phyloP scores from a whole-genome alignment of 2,329 filamentous ascomycete species.

The Hymenoscyphus occultus region DNA sequence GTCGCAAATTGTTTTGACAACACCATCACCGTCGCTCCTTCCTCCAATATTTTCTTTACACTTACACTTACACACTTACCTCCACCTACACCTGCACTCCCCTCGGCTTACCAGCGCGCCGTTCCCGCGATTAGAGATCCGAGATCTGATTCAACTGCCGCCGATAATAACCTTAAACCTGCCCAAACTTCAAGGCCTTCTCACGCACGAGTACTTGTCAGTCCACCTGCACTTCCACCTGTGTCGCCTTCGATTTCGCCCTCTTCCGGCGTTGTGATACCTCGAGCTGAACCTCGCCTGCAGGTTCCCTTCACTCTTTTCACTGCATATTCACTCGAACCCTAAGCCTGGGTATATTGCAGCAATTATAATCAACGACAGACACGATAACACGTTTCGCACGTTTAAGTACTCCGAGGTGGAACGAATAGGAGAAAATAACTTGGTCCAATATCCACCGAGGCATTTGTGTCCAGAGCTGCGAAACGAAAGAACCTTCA shows the following conservation, averaged over 20 bases:
- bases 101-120: not conserved
- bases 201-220: not conserved
- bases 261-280: conserved; percentile 19
- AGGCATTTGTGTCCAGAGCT: not conserved
- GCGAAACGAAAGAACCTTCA: conserved; percentile 9
- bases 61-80: too few relatives aligned
- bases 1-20: not conserved
- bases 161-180: not conserved
- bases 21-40: conserved; percentile 1
- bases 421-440: conserved; percentile 14
- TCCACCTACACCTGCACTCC: not conserved
- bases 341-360: conserved; percentile 18
- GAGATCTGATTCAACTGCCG: not conserved
- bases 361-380: conserved; percentile 10
- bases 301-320: conserved; percentile 20
- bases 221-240: not conserved
- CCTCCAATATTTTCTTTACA: not conserved
- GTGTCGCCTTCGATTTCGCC: conserved; percentile 16
- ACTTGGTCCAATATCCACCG: not conserved
- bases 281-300: conserved; percentile 11
- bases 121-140: not conserved
- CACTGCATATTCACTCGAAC: conserved; percentile 12
- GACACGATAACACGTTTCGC: conserved; percentile 2
- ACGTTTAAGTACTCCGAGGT: conserved; percentile 2
- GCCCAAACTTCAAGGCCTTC: not conserved